Base-by-base conservation (phyloP, 176 grass and related monocot genomes). In the Lolium perenne region DNA sequence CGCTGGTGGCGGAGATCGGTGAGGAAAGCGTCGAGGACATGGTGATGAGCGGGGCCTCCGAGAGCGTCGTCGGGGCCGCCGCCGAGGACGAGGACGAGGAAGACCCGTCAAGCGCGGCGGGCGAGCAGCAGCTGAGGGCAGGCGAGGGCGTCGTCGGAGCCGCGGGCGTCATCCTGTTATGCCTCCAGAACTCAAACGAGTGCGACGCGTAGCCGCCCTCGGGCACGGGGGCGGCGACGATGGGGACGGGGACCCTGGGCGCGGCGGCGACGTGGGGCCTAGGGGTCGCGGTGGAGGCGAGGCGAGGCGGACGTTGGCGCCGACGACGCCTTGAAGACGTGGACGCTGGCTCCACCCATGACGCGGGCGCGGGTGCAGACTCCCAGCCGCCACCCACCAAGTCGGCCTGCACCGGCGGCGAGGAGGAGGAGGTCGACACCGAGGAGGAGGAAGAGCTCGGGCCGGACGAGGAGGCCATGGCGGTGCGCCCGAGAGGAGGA, bases 191-290 rank as follows among this genome's bases (percentile, higher is more conserved):
- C 32, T 35, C 32, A 35, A 6, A 0, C 15, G 51, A 17, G 51
- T 5, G 0, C 51, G 1, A 0, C 14, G 14, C 15, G 4, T 2
- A 17, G 0, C 51, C 15, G 0, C 1, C 15, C 3, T 55, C 26
- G 26, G 26, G 26, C 13, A 15, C 9, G 12, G 26, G 62, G 25
- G 3, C 26, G 12, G 25, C 12, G 12, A 16, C 63, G 62, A 29
- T 2, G 14, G 58, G 8, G 9, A 3, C 32, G 32, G 32, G 32
- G 32, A 35, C 32, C 32, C 32, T 35, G 0, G 20, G 57, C 32
- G 57, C 20, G 2, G 20, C 5, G 48, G 12, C 48, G 21, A 8
- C 21, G 9, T 29, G 26, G 59, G 10, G 2, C 40, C 40, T 41
- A 6, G 3, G 40, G 40, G 40, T 6, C 40, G 40, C 40, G 40